phyloP scores from a whole-genome alignment of 2,329 filamentous ascomycete genomes.

The Coniochaeta hoffmannii region DNA sequence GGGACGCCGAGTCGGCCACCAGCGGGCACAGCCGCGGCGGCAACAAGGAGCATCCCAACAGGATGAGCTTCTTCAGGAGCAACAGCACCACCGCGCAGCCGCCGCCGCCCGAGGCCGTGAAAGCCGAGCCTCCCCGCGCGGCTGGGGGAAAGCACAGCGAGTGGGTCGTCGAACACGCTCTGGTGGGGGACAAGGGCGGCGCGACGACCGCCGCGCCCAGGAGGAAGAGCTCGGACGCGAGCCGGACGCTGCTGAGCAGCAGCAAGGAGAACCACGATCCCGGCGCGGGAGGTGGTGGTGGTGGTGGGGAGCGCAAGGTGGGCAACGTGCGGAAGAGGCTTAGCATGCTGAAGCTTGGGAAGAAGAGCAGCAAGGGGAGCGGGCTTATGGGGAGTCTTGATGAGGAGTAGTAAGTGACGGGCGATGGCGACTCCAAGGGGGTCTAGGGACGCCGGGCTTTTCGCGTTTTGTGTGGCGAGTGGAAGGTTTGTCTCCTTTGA shows the following conservation, averaged over 20 bases:
- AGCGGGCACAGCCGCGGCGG: slow-evolving; percentile 4
- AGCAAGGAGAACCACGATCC: slow-evolving; percentile 15
- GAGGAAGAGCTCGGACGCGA: slow-evolving; percentile 12
- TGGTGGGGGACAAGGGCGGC: slow-evolving; percentile 16
- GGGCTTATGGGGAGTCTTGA: slow-evolving; percentile 46
- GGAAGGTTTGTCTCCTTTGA: background rate
- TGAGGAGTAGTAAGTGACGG: slow-evolving; percentile 44
- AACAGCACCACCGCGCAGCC: background rate
- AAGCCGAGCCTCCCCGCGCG: background rate
- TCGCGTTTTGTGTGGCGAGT: background rate
- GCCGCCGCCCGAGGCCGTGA: background rate
- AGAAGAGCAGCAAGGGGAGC: slow-evolving; percentile 54
- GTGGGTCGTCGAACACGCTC: background rate
- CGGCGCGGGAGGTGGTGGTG: slow-evolving; percentile 4
- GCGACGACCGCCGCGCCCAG: slow-evolving; percentile 11
- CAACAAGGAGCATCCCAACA: slow-evolving; percentile 22
- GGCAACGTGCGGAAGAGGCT: slow-evolving; percentile 70
- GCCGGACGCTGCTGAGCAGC: slow-evolving; percentile 3
- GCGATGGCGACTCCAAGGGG: too few relatives aligned
- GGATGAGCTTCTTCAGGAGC: slow-evolving; percentile 37
- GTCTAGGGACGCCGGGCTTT: background rate
- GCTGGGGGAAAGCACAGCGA: background rate
- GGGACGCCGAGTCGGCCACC: background rate
- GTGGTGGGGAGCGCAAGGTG: slow-evolving; percentile 21
- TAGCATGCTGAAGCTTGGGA: slow-evolving; percentile 68